A percentile compares a stretch with the other conserved stretches of the same genome.
Conservation (phyloP, 805 yeast genomes). For the Jamesozyma lodderae region DNA sequence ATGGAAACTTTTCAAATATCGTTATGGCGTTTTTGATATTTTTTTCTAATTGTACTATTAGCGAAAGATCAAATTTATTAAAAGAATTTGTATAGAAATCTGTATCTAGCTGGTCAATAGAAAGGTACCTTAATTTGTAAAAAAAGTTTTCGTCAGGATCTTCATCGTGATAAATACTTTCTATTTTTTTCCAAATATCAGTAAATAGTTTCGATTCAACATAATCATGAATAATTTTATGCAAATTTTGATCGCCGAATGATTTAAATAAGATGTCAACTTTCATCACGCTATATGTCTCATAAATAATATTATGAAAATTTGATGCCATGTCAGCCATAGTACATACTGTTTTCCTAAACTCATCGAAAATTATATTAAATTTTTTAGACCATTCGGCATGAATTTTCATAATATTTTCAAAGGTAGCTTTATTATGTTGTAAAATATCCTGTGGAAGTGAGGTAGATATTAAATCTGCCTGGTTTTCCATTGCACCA, state of each 20-base stretch:
- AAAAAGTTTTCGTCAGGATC: background rate
- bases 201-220: conserved; percentile 63
- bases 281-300: conserved; percentile 6
- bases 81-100: conserved; percentile 32
- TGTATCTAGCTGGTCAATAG: conserved; percentile 39
- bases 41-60: conserved; percentile 31
- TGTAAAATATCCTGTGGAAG: too few relatives aligned
- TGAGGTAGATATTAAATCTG: too few relatives aligned
- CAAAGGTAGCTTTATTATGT: conserved; percentile 10
- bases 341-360: background rate
- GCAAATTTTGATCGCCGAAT: conserved; percentile 31
- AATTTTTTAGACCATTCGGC: conserved; percentile 5
- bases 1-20: conserved; percentile 40
- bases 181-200: conserved; percentile 49
- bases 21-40: conserved; percentile 43
- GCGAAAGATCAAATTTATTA: conserved; percentile 22
- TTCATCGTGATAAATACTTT: background rate
- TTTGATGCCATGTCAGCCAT: background rate
- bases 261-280: conserved; percentile 11
- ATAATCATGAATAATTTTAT: conserved; percentile 52
- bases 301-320: background rate
- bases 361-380: background rate
- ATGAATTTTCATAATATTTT: conserved; percentile 10
- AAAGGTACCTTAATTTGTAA: conserved; percentile 22
- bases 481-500: too few relatives aligned